Conservation (phyloP, 139 green algal species). For the Chlorella ohadii region DNA sequence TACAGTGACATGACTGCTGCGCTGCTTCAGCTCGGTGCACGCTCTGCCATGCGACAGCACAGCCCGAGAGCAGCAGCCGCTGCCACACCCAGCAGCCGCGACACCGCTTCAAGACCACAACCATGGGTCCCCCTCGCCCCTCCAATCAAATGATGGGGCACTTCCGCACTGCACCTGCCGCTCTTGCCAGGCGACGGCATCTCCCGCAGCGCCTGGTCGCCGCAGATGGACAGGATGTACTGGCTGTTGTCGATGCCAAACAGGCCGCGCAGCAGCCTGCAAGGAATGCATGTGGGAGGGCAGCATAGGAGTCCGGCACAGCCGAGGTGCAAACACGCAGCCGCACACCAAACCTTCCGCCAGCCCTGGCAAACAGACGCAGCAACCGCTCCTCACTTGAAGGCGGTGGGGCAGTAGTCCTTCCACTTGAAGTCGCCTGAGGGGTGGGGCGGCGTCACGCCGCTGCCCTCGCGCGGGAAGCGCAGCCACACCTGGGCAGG, state of each 20-base stretch:
- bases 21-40: no score
- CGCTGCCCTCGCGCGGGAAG: conserved; percentile 57
- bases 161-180: no score
- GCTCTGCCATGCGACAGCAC: no score
- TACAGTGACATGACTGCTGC: no score
- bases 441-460: conserved; percentile 51
- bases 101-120: no score
- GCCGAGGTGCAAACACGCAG: neutral
- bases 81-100: no score
- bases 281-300: conserved; percentile 75
- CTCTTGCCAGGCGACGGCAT: conserved; percentile 91
- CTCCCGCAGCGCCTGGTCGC: conserved; percentile 88
- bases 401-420: conserved; percentile 86
- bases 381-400: conserved; percentile 8
- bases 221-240: conserved; percentile 53
- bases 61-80: no score
- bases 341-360: no score
- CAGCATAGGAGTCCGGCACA: no score
- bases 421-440: conserved; percentile 93
- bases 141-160: no score
- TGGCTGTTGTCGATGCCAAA: conserved; percentile 70
- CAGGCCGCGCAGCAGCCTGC: conserved; percentile 64
- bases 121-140: no score
- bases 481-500: conserved; percentile 55
- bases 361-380: no score